Percentiles rank a stretch among this genome's conserved stretches.
Evolutionary conservation across 768 basidiomycete species (phyloP).

Genomic region (Lepiota venenata): DNA sequence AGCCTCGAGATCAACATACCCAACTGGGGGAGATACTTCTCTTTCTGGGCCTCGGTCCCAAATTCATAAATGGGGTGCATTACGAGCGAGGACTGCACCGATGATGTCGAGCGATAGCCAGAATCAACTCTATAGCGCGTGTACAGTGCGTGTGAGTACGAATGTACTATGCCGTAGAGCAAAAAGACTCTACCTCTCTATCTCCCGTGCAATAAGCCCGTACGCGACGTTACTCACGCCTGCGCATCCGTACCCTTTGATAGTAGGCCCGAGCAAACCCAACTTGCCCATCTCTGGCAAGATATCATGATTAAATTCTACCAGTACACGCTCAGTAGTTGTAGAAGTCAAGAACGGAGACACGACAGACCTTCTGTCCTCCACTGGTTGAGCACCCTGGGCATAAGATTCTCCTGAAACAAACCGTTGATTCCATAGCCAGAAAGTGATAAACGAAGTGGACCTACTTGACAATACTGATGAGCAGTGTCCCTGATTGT

Average conservation of each 20-base stretch:
- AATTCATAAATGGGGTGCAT: conserved; percentile 95
- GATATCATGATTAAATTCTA: conserved; percentile 75
- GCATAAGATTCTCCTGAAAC: conserved; percentile 70
- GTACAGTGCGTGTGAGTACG: too few relatives aligned
- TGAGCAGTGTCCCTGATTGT: conserved; percentile 68
- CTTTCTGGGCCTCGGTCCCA: conserved; percentile 86
- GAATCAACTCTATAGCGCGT: conserved; percentile 96
- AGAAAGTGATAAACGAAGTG: neutral
- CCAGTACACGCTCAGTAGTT: neutral
- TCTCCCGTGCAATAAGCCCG: conserved; percentile 89
- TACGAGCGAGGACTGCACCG: conserved; percentile 93
- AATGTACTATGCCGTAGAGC: neutral
- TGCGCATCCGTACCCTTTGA: conserved; percentile 91
- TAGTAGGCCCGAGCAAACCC: conserved; percentile 89
- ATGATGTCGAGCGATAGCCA: conserved; percentile 92
- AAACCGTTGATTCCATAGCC: neutral
- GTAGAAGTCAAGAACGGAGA: neutral
- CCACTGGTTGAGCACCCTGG: conserved; percentile 88
- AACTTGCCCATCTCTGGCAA: conserved; percentile 91
- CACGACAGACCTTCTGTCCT: conserved; percentile 70
- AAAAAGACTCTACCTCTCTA: conserved; percentile 64
- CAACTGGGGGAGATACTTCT: conserved; percentile 83
- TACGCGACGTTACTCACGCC: conserved; percentile 91
- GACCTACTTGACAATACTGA: conserved; percentile 72
- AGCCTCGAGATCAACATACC: conserved; percentile 39